Conservation (phyloP, 306 rosid genomes). For the Quercus berberidifolia region DNA sequence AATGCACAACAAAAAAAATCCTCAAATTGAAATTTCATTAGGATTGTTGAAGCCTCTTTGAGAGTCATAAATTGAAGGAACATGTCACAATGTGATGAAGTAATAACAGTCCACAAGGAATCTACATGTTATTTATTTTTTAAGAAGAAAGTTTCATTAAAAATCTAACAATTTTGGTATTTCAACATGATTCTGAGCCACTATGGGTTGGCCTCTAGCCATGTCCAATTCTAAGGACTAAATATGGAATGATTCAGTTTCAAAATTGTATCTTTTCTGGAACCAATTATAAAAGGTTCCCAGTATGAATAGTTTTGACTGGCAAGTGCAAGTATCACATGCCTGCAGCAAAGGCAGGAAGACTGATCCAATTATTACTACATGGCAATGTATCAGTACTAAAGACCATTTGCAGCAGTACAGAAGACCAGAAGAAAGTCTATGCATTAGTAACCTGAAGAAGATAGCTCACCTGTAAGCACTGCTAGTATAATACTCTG, state of each 20-base stretch:
- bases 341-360: not conserved
- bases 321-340: not conserved
- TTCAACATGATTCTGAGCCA: not conserved
- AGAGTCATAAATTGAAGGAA: not conserved
- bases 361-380: not conserved
- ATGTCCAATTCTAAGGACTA: not conserved
- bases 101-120: not conserved
- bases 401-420: not conserved
- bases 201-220: not conserved
- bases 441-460: not conserved
- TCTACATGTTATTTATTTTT: not conserved
- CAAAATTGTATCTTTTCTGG: not conserved
- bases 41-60: not conserved
- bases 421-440: not conserved
- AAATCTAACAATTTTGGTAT: not conserved
- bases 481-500: constrained; percentile 70
- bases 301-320: not conserved
- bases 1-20: not conserved
- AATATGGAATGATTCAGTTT: not conserved
- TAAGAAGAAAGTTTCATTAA: not conserved
- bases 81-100: not conserved
- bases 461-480: constrained; percentile 56
- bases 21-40: not conserved
- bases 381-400: not conserved
- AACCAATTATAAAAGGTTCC: not conserved